A percentile compares a stretch with the other conserved stretches of the same genome.
phyloP scores from a whole-genome alignment of 176 grass and related monocot genomes.

The Raddia guianensis region DNA sequence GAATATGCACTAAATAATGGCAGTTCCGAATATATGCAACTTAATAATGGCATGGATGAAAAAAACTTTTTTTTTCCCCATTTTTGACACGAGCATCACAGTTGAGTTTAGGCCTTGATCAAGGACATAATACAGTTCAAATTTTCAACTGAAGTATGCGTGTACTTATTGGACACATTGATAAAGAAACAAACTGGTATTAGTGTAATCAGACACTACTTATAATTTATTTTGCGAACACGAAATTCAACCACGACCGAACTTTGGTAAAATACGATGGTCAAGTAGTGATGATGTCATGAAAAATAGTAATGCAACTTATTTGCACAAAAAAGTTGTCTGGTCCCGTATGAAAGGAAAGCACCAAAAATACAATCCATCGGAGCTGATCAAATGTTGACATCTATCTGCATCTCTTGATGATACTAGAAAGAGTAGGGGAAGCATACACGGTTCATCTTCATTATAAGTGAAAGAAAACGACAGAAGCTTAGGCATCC shows the following conservation, averaged over 20 bases:
- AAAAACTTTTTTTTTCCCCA: neutral
- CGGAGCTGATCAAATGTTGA: neutral
- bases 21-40: too few species aligned
- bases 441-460: neutral
- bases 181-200: neutral
- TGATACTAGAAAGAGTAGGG: neutral
- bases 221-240: neutral
- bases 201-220: neutral
- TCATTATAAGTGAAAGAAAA: neutral
- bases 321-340: neutral
- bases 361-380: neutral
- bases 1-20: too few species aligned
- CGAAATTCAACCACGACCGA: neutral
- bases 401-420: conserved; percentile 21
- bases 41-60: too few species aligned
- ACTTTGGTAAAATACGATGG: neutral
- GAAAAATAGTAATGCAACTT: neutral
- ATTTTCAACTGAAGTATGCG: neutral
- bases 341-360: neutral
- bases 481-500: neutral
- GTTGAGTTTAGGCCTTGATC: neutral
- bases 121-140: neutral
- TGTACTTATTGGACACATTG: neutral
- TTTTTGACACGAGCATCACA: neutral
- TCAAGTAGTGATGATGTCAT: neutral